Percentiles rank a stretch among this genome's conserved stretches.
Evolutionary conservation across 768 basidiomycete species (phyloP).

Genomic region (Tricholoma hemisulphureum): DNA sequence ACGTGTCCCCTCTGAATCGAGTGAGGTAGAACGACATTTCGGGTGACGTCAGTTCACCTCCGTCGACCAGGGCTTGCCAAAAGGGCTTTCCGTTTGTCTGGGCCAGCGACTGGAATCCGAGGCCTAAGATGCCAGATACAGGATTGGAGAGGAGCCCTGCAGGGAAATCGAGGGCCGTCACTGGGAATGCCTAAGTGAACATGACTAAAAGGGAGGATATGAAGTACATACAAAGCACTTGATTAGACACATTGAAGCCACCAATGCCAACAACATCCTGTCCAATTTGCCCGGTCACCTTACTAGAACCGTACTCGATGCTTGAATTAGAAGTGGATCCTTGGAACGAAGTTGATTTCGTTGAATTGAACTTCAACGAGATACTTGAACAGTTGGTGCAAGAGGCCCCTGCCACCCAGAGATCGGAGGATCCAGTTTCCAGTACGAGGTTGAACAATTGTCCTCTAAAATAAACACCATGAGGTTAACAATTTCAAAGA

Average conservation of each 20-base stretch:
- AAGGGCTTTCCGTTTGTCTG: constrained; percentile 57
- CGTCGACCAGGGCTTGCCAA: constrained; percentile 55
- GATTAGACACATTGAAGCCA: constrained; percentile 53
- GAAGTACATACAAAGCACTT: constrained; percentile 50
- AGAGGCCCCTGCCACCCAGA: constrained; percentile 72
- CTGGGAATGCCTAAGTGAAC: not conserved
- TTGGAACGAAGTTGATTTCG: not conserved
- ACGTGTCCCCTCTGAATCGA: constrained; percentile 41
- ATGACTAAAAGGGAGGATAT: not conserved
- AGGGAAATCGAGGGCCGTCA: not conserved
- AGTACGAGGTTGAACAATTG: constrained; percentile 78
- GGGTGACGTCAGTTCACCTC: constrained; percentile 42
- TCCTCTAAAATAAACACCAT: constrained; percentile 43
- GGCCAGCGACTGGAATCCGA: constrained; percentile 64
- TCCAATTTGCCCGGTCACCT: constrained; percentile 52
- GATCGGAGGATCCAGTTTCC: constrained; percentile 88
- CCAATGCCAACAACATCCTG: constrained; percentile 66
- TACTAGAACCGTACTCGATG: constrained; percentile 71
- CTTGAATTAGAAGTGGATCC: not conserved
- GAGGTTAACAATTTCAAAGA: not conserved
- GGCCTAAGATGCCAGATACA: constrained; percentile 75
- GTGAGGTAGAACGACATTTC: constrained; percentile 68
- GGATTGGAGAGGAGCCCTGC: constrained; percentile 43
- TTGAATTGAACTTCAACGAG: not conserved
- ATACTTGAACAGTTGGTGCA: constrained; percentile 29